Percentiles rank a stretch among this genome's conserved stretches.
Conservation (phyloP, 345 rosid genomes). For the Citrus cavaleriei region DNA sequence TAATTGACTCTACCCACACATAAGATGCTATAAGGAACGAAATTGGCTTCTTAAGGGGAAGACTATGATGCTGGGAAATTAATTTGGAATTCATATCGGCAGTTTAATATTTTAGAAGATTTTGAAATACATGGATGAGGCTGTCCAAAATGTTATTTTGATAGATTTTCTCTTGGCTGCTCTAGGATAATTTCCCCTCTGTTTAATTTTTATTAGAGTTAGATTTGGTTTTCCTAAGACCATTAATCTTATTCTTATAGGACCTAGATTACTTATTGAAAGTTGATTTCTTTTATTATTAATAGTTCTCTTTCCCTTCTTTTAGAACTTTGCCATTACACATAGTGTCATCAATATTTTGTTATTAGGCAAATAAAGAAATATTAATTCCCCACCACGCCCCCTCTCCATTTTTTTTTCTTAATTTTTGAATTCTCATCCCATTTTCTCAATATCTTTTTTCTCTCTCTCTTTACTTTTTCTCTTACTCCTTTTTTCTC, state of each 20-base stretch:
- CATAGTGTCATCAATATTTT: not conserved
- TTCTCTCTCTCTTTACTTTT: too few relatives aligned
- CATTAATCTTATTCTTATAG: not conserved
- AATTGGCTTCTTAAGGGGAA: not conserved
- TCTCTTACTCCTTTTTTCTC: too few relatives aligned
- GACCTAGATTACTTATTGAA: not conserved
- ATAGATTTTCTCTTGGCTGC: not conserved
- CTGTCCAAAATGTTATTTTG: not conserved
- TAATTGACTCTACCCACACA: not conserved
- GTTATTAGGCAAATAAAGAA: not conserved
- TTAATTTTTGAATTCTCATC: not conserved
- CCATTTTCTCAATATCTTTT: not conserved
- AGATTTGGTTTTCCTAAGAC: not conserved
- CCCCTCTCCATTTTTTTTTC: not conserved
- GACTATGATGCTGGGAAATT: not conserved
- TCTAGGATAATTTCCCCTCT: not conserved
- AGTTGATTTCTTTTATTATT: not conserved
- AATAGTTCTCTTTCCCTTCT: not conserved
- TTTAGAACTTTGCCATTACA: not conserved
- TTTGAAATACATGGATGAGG: not conserved
- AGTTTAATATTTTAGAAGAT: not conserved
- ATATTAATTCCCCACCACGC: not conserved
- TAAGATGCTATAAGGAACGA: not conserved
- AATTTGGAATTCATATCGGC: not conserved
- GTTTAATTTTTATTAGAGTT: not conserved